Evolutionary conservation across 176 grass and related monocot genomes (phyloP), one percentile per base, ranked within the genome.

Genomic region (Dactylis glomerata): DNA sequence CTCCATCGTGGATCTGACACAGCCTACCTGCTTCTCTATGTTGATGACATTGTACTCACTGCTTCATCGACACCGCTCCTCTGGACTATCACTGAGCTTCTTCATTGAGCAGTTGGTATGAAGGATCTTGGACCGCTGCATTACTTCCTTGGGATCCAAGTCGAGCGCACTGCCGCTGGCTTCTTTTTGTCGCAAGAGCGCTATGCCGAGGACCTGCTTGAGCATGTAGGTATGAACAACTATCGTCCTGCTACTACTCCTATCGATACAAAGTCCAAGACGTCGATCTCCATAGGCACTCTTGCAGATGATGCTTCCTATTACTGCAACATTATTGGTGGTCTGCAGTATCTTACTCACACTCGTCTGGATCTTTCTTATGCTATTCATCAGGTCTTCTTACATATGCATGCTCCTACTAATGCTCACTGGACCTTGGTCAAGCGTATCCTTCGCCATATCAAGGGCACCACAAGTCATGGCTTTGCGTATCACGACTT

Each of bases 201-300:
- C 0, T 59, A 59, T 28, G 56, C 56, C 4, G 3, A 27, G 56
- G 56, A 59, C 1, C 10, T 59, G 2, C 56, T 59, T 1, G 24
- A 27, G 0, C 56, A 23, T 0, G 24, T 11, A 3, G 24, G 24
- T 1, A 59, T 59, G 56, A 2, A 4, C 23, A 59, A 59, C 10
- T 28, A 24, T 24, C 11, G 2, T 23, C 23, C 56, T 1, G 24
- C 24, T 12, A 4, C 10, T 24, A 28, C 24, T 11, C 56, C 56
- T 0, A 24, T 11, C 12, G 56, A 59, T 1, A 24, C 24, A 0
- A 24, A 1, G 1, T 24, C 56, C 0, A 59, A 59, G 56, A 12
- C 56, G 0, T 59, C 56, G 1, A 1, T 0, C 11, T 11, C 0
- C 56, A 11, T 4, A 8, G 24, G 56, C 24, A 8, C 0, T 0